A percentile compares a stretch with the other conserved stretches of the same genome.
These are phyloP conservation scores for Melastoma candidum DNA, from an alignment of 441 rosid genomes.

Conservation along the genomic window DNA sequence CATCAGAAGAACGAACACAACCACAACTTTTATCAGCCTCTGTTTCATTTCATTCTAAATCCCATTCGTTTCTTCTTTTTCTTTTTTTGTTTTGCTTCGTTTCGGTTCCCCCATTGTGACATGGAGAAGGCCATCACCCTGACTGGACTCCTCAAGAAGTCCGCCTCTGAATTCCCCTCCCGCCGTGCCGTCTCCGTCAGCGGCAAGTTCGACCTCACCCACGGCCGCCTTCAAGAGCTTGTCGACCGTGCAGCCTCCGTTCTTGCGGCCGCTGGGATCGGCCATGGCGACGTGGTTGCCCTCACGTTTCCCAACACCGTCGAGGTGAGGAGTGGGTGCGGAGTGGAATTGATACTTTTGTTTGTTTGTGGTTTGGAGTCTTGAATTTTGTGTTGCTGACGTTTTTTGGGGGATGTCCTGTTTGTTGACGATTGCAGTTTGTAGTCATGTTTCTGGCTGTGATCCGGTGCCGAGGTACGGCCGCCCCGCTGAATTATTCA, in stretches of 20 bases:
- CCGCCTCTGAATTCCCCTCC: constrained; percentile 38
- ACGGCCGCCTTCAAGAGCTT: constrained; percentile 41
- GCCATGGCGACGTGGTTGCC: constrained; percentile 74
- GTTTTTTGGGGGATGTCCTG: not conserved
- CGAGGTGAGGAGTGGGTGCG: constrained; percentile 52
- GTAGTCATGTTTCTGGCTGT: constrained; percentile 77
- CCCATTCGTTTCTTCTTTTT: not conserved
- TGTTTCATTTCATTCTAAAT: too few relatives aligned
- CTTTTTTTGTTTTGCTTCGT: not conserved
- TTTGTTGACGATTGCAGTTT: constrained; percentile 29
- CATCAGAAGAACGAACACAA: too few relatives aligned
- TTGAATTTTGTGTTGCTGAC: too few relatives aligned
- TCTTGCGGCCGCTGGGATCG: constrained; percentile 45
- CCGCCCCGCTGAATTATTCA: constrained; percentile 71
- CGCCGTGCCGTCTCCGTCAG: constrained; percentile 48
- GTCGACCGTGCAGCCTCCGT: constrained; percentile 56
- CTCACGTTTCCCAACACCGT: constrained; percentile 63
- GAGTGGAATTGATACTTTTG: too few relatives aligned
- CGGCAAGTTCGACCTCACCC: constrained; percentile 54
- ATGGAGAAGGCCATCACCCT: constrained; percentile 32
- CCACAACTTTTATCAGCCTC: too few relatives aligned
- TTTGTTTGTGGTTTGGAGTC: too few relatives aligned
- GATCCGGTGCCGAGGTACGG: constrained; percentile 64
- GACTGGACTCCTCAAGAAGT: constrained; percentile 36
- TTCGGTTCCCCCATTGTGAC: constrained; percentile 18